Conservation (phyloP, 257 asterid genomes). For the Solanum bulbocastanum region DNA sequence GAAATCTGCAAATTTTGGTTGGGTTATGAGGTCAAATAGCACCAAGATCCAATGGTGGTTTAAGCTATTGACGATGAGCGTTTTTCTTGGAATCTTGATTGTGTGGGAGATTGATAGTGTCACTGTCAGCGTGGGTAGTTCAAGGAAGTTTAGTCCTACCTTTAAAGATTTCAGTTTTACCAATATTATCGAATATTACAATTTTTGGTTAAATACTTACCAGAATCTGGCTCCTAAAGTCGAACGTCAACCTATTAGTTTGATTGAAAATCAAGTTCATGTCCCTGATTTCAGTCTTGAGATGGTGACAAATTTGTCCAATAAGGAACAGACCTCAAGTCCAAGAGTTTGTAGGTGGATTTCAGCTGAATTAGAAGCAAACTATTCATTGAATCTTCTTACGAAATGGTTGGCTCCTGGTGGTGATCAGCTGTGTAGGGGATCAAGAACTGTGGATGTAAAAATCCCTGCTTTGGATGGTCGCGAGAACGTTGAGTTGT, state of each 20-base stretch:
- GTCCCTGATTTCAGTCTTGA: constrained; percentile 16
- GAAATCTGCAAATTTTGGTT: constrained; percentile 36
- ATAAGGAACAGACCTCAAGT: not conserved
- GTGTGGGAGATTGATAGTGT: constrained; percentile 44
- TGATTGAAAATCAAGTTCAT: not conserved
- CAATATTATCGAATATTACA: constrained; percentile 1
- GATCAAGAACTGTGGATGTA: constrained; percentile 51
- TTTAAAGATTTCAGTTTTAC: constrained; percentile 24
- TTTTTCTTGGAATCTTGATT: constrained; percentile 47
- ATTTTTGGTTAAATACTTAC: not conserved
- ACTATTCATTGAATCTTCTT: constrained; percentile 53
- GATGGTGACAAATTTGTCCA: constrained; percentile 8
- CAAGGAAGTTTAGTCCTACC: constrained; percentile 1
- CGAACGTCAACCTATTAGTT: no score
- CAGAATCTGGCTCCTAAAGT: constrained; percentile 2
- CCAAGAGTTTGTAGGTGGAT: constrained; percentile 32
- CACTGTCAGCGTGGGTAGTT: constrained; percentile 22
- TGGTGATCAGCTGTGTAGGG: constrained; percentile 50
- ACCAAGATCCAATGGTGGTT: constrained; percentile 51
- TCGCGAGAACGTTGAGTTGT: constrained; percentile 19
- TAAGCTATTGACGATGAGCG: constrained; percentile 34
- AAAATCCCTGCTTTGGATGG: constrained; percentile 43
- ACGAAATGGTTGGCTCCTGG: constrained; percentile 54
- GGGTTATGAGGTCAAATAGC: constrained; percentile 37
- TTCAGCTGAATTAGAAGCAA: constrained; percentile 41